Evolutionary conservation across 345 rosid genomes (phyloP).

Genomic region (Adansonia digitata): DNA sequence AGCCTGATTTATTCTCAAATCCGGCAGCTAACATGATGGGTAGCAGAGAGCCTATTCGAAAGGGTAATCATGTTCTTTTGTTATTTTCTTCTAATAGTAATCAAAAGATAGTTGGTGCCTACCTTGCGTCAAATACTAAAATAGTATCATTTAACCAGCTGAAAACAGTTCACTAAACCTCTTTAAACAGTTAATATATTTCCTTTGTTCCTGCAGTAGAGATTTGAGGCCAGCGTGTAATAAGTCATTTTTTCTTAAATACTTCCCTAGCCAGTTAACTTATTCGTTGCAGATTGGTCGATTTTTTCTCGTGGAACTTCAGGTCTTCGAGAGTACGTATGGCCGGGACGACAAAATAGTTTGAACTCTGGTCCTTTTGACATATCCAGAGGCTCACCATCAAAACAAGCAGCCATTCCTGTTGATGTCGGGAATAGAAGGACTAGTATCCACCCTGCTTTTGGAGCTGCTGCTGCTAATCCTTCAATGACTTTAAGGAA

Average conservation of each 20-base stretch:
- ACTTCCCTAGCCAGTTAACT: constrained; percentile 68
- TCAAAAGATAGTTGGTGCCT: constrained; percentile 12
- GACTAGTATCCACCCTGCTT: constrained; percentile 37
- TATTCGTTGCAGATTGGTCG: constrained; percentile 79
- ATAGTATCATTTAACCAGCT: background rate
- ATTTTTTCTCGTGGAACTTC: constrained; percentile 84
- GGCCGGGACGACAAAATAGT: constrained; percentile 85
- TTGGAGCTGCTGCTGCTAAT: constrained; percentile 49
- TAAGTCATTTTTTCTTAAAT: constrained; percentile 26
- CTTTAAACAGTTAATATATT: background rate
- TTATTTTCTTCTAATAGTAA: background rate
- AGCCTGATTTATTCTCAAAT: constrained; percentile 70
- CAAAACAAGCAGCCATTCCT: constrained; percentile 43
- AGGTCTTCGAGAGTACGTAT: constrained; percentile 79
- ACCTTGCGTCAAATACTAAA: background rate
- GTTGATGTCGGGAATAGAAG: constrained; percentile 60
- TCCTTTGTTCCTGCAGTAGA: background rate
- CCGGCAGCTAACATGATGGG: constrained; percentile 56
- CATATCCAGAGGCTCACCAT: constrained; percentile 56
- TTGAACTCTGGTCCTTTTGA: constrained; percentile 69
- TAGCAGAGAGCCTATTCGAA: constrained; percentile 51
- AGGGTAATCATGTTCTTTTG: constrained; percentile 48
- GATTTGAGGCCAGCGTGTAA: background rate
- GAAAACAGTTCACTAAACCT: background rate
- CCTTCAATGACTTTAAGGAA: constrained; percentile 77